A percentile compares a stretch with the other conserved stretches of the same genome.
Conservation (phyloP, 805 yeast genomes). For the Wickerhamiella kurtzmanii region DNA sequence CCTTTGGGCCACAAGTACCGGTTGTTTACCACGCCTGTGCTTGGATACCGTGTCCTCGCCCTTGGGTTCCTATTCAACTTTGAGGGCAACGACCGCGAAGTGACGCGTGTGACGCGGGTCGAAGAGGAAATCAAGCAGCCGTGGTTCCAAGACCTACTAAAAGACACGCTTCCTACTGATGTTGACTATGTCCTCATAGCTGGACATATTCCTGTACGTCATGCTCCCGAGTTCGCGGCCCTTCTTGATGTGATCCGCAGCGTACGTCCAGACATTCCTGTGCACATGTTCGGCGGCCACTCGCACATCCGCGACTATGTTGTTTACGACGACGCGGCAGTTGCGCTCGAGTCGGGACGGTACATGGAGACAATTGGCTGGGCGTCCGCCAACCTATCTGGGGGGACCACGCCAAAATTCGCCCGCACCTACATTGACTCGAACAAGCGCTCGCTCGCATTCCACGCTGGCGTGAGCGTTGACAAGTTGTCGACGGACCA, state of each 20-base stretch:
- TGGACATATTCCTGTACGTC: constrained; percentile 66
- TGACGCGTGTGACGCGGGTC: constrained; percentile 52
- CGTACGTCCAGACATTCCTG: constrained; percentile 45
- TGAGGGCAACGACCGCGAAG: constrained; percentile 37
- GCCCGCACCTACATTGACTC: constrained; percentile 70
- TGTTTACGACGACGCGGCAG: constrained; percentile 46
- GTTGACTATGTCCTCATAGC: constrained; percentile 55
- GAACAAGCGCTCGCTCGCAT: constrained; percentile 52
- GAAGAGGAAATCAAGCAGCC: constrained; percentile 36
- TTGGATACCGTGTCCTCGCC: constrained; percentile 40
- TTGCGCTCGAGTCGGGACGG: constrained; percentile 78
- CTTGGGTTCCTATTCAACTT: constrained; percentile 74
- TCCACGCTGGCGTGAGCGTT: constrained; percentile 31
- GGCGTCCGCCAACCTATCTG: constrained; percentile 38
- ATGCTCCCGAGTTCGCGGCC: constrained; percentile 38
- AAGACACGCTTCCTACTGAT: constrained; percentile 19
- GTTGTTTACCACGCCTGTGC: constrained; percentile 47
- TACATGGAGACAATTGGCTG: constrained; percentile 87
- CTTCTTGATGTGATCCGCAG: constrained; percentile 40
- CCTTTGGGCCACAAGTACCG: constrained; percentile 58
- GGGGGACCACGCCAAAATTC: constrained; percentile 20
- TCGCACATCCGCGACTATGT: constrained; percentile 79
- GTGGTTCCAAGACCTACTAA: constrained; percentile 45
- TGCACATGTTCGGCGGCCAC: constrained; percentile 89
- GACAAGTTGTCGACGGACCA: constrained; percentile 36